These are phyloP conservation scores for Raphanus raphanistrum DNA, from an alignment of 345 rosid genomes.

Conservation along the genomic window DNA sequence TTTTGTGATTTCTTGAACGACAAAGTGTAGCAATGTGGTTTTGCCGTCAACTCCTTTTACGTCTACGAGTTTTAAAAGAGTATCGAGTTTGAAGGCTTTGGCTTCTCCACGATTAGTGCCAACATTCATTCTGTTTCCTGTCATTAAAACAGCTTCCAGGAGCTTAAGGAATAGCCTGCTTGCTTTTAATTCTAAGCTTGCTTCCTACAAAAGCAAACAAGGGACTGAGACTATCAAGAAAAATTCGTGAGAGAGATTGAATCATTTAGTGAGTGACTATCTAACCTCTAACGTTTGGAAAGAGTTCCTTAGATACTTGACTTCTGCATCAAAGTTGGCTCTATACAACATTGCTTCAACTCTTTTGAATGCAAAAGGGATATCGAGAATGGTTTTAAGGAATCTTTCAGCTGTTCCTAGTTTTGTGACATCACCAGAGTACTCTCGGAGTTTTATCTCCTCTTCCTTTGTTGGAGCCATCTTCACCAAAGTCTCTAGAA, in stretches of 20 bases:
- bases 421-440: conserved; percentile 66
- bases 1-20: conserved; percentile 94
- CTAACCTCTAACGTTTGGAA: conserved; percentile 87
- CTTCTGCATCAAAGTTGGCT: conserved; percentile 92
- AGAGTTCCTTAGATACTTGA: conserved; percentile 77
- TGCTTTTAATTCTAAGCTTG: conserved; percentile 86
- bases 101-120: conserved; percentile 99
- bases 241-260: neutral
- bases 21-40: conserved; percentile 95
- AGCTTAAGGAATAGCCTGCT: conserved; percentile 92
- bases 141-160: conserved; percentile 91
- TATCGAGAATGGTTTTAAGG: conserved; percentile 83
- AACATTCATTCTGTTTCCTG: conserved; percentile 94
- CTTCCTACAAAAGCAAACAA: conserved; percentile 50
- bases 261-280: conserved; percentile 18
- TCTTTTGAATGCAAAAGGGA: conserved; percentile 92
- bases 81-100: conserved; percentile 95
- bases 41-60: conserved; percentile 95
- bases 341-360: conserved; percentile 95
- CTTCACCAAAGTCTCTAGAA: conserved; percentile 88
- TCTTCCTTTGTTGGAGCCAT: conserved; percentile 99
- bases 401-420: conserved; percentile 92
- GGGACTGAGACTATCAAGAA: neutral
- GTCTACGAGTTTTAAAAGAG: conserved; percentile 93
- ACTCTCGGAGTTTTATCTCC: conserved; percentile 88